A percentile compares a stretch with the other conserved stretches of the same genome.
Evolutionary conservation across 2,329 filamentous ascomycete species (phyloP).

Genomic region (Bisporella sp.): DNA sequence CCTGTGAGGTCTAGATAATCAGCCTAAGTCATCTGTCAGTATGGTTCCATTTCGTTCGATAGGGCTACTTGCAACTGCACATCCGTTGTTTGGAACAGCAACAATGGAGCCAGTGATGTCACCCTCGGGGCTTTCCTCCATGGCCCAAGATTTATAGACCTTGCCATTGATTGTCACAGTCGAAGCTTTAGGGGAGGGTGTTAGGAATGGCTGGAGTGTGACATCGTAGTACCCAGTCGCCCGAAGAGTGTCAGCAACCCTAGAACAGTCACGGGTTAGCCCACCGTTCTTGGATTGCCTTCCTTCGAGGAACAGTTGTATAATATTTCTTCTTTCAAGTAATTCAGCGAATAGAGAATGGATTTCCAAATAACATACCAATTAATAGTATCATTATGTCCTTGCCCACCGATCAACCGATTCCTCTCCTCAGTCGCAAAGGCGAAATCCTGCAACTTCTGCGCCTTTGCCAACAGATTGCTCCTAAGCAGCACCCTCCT

Average conservation of each 20-base stretch:
- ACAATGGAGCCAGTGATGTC: conserved; percentile 9
- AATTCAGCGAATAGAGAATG: conserved; percentile 17
- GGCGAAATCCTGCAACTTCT: conserved; percentile 39
- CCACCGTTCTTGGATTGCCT: no score
- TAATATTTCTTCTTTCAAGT: no score
- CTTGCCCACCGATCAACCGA: conserved; percentile 37
- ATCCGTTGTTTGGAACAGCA: conserved; percentile 12
- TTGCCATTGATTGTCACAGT: conserved; percentile 8
- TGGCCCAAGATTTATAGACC: conserved; percentile 5
- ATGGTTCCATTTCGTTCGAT: background rate
- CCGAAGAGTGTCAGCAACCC: no score
- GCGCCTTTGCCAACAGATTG: conserved; percentile 34
- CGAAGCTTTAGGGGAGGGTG: conserved; percentile 3
- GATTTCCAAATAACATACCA: conserved; percentile 32
- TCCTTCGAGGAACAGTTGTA: no score
- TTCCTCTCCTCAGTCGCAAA: conserved; percentile 32
- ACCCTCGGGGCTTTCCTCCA: conserved; percentile 8
- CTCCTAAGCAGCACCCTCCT: background rate
- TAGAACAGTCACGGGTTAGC: no score
- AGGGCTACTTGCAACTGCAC: conserved; percentile 7
- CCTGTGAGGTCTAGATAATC: conserved; percentile 56
- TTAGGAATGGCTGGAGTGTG: conserved; percentile 36
- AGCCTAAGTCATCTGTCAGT: conserved; percentile 11
- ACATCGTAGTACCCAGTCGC: conserved; percentile 29
- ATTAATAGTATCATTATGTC: conserved; percentile 40